Percentiles rank a stretch among this genome's conserved stretches.
Evolutionary conservation across 345 rosid species (phyloP).

Genomic region (Aquilaria sinensis): DNA sequence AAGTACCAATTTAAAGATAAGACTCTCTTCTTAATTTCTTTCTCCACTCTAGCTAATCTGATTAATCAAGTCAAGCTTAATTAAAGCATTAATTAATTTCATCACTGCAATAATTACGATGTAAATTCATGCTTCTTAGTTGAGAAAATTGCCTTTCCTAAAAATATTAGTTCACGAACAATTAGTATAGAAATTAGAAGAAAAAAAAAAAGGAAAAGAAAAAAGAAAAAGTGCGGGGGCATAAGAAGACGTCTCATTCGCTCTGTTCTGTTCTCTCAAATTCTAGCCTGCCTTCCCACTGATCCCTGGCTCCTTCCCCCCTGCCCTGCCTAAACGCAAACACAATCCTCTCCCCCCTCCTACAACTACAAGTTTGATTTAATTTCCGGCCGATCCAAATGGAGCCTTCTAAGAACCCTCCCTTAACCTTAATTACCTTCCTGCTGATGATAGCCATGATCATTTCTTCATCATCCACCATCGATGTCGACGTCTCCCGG

Average conservation of each 20-base stretch:
- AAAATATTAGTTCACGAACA: background rate
- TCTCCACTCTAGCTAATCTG: background rate
- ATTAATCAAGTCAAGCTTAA: background rate
- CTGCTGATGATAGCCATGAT: slow-evolving; percentile 16
- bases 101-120: slow-evolving; percentile 21
- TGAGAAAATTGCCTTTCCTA: background rate
- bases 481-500: slow-evolving; percentile 17
- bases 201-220: background rate
- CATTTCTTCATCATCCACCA: slow-evolving; percentile 11
- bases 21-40: too few species aligned
- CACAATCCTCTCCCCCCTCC: background rate
- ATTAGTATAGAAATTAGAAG: too few species aligned
- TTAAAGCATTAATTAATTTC: slow-evolving; percentile 16
- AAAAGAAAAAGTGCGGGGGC: background rate
- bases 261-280: slow-evolving; percentile 14
- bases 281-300: background rate
- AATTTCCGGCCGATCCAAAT: slow-evolving; percentile 15
- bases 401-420: slow-evolving; percentile 1
- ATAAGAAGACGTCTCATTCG: slow-evolving; percentile 13
- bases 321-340: too few species aligned
- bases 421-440: background rate
- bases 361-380: slow-evolving; percentile 14
- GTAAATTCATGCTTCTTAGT: slow-evolving; percentile 22
- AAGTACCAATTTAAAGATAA: too few species aligned
- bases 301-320: background rate